phyloP scores from a whole-genome alignment of 2,329 filamentous ascomycete genomes.

The Trichoderma brevicompactum region DNA sequence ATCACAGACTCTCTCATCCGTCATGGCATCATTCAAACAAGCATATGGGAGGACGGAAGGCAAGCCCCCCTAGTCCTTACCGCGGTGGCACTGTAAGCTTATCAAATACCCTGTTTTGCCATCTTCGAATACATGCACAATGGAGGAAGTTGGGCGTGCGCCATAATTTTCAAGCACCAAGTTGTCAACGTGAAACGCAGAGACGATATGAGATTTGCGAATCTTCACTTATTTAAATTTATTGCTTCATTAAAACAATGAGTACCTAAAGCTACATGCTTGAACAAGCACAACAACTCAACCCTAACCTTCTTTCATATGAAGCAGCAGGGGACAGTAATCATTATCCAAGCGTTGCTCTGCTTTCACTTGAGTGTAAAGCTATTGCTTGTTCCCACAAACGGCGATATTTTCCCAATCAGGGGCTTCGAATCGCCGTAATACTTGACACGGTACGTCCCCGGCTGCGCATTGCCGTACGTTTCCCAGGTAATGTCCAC shows the following conservation, averaged over 20 bases:
- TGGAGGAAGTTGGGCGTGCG: too few relatives aligned
- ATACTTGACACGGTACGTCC: conserved; percentile 79
- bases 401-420: conserved; percentile 48
- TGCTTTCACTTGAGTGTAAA: conserved; percentile 31
- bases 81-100: too few relatives aligned
- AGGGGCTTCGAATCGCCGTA: conserved; percentile 76
- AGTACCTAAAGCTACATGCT: not conserved
- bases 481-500: conserved; percentile 79
- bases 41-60: too few relatives aligned
- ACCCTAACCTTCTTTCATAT: not conserved
- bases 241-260: not conserved
- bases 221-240: not conserved
- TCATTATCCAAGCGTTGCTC: not conserved
- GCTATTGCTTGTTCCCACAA: conserved; percentile 34
- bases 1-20: too few relatives aligned
- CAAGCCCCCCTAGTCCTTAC: too few relatives aligned
- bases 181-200: not conserved
- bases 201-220: not conserved
- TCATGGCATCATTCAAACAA: too few relatives aligned
- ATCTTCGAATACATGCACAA: too few relatives aligned
- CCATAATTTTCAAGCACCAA: too few relatives aligned
- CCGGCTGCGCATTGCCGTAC: conserved; percentile 53
- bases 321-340: not conserved
- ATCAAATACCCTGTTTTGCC: too few relatives aligned
- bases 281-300: not conserved